Conservation (phyloP, 1,284 basidiomycete species). For the Tilletiopsis washingtonensis region DNA sequence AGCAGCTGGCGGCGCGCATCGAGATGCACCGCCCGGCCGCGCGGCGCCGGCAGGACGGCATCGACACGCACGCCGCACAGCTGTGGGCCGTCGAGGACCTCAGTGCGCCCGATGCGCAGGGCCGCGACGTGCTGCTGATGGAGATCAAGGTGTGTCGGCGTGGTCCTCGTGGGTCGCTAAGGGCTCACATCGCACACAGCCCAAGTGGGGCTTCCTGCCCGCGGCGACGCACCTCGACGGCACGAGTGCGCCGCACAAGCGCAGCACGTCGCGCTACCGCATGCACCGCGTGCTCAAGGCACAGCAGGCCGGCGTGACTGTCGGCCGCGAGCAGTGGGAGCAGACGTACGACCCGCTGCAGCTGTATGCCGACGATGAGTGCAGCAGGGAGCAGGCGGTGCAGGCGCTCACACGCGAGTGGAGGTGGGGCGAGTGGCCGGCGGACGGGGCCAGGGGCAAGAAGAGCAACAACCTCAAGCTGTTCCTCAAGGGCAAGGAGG, state of each 20-base stretch:
- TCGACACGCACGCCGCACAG: neutral
- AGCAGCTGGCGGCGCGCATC: neutral
- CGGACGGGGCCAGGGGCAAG: neutral
- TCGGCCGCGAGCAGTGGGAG: neutral
- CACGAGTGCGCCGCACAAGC: neutral
- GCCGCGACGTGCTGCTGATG: neutral
- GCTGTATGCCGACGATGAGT: neutral
- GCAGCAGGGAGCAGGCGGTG: neutral
- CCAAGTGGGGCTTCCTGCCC: neutral
- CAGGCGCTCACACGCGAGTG: neutral
- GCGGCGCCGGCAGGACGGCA: neutral
- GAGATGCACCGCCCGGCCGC: neutral
- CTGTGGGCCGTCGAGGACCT: constrained; percentile 3
- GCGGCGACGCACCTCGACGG: neutral
- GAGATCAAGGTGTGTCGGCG: no score
- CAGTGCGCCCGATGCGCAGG: neutral
- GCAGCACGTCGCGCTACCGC: neutral
- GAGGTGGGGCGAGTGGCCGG: neutral
- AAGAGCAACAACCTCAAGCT: neutral
- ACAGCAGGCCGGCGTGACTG: no score
- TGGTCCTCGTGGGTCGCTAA: no score
- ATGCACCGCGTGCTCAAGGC: neutral
- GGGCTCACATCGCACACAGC: no score
- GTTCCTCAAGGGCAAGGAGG: no score
- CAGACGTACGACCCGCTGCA: neutral